Base-by-base conservation (phyloP, 2,329 filamentous ascomycete genomes). In the Nigrospora osmanthi region DNA sequence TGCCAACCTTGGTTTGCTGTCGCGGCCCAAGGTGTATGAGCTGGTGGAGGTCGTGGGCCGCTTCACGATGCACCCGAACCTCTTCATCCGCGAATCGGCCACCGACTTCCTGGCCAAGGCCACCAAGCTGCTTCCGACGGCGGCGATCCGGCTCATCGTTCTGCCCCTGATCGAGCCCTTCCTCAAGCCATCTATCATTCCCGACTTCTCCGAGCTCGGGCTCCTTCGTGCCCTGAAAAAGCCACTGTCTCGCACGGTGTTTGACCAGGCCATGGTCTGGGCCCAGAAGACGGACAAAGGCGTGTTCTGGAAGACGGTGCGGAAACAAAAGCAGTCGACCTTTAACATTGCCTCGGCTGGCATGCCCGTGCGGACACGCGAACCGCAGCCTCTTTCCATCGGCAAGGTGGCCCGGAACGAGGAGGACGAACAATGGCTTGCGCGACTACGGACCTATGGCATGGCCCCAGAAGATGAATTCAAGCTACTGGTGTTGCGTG, bases 371-470 rank as follows among this genome's bases (percentile, higher is more conserved):
- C 73, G 79, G 49, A 73, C 77, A 38, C 74, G 71, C 55, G 81
- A 84, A 49, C 61, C 75, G 43, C 73, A 73, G 34, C 61, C 69
- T 40, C 77, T 75, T 54, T 71, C 80, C 11, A 65, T 93, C 28
- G 75, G 72, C 50, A 81, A 79, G 52, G 68, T 86, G 4, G 67
- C 77, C 1, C 90, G 82, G 58, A 95, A 90, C 53, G 89, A 95
- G 10, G 91, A 97, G 61, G 93, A 98, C 58, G 89, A 96, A 50
- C 81, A 89, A 53, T 97, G 93, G 90, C 70, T 98, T n/a, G 73
- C 78, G 13, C 85, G 89, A 51, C 68, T 98, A 40, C 80, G 87
- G 42, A 95, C 88, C 51, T 80, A 95, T 36, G 93, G 93, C 0
- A 80, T 98, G 70, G 71, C 75, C 1, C 59, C 73, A 1, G 90